These are phyloP conservation scores for Eucalyptus shirleyi DNA, from an alignment of 345 rosid species.

Conservation along the genomic window DNA sequence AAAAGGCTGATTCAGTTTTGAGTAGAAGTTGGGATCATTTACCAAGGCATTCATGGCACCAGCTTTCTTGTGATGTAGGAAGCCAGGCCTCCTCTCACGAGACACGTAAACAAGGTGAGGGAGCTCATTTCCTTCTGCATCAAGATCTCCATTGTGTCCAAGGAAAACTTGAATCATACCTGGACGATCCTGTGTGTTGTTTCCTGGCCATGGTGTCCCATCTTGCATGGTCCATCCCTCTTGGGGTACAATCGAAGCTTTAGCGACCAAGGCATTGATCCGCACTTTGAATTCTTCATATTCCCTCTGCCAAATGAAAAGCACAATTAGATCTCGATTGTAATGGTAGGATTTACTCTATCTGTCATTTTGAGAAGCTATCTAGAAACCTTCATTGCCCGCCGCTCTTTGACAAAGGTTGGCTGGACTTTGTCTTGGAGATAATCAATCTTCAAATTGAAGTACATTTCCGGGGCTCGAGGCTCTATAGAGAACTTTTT, in stretches of 20 bases:
- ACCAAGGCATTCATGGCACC: slow-evolving; percentile 99
- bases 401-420: slow-evolving; percentile 83
- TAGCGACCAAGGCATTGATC: slow-evolving; percentile 80
- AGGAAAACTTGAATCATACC: slow-evolving; percentile 96
- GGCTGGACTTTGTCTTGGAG: slow-evolving; percentile 98
- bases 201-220: slow-evolving; percentile 99
- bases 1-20: neutral
- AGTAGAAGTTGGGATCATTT: neutral
- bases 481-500: slow-evolving; percentile 65
- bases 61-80: slow-evolving; percentile 89
- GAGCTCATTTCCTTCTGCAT: slow-evolving; percentile 72
- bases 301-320: slow-evolving; percentile 48
- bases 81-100: slow-evolving; percentile 87
- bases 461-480: slow-evolving; percentile 73
- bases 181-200: slow-evolving; percentile 95
- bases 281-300: slow-evolving; percentile 96
- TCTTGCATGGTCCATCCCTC: slow-evolving; percentile 99
- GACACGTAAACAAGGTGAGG: slow-evolving; percentile 79
- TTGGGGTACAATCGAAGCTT: slow-evolving; percentile 65
- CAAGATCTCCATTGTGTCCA: slow-evolving; percentile 84
- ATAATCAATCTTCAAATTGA: slow-evolving; percentile 70
- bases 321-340: neutral
- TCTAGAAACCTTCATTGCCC: slow-evolving; percentile 83
- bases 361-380: neutral
- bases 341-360: neutral